Base-by-base conservation (phyloP, 176 grass and related monocot genomes). In the Tillandsia fasciculata region DNA sequence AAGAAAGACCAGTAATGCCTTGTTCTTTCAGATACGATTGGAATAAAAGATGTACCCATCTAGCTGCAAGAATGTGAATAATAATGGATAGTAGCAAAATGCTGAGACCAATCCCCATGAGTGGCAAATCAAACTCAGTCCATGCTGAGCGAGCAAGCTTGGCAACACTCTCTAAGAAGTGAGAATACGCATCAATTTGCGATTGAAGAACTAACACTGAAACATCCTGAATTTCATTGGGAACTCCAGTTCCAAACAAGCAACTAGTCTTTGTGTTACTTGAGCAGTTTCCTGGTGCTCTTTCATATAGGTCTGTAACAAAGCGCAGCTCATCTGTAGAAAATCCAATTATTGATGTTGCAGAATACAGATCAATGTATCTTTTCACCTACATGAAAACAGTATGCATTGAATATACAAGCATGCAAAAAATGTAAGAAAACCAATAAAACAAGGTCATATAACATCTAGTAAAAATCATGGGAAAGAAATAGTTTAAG, bases 261-360 rank as follows among this genome's bases (percentile, higher is more conserved):
- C 83, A 89, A 29, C 66, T 79, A 52, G 53, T 50, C 22, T 56
- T 84, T 61, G 70, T 10, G 65, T 24, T 77, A 77, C 33, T 69
- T 75, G 80, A 84, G 88, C 85, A 89, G 42, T 74, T 89, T 57
- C 61, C 47, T 69, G 87, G 88, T 67, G 88, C 88, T 77, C 81
- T 71, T 82, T 75, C 83, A 50, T 97, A 97, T 69, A 92, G 63
- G 20, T 92, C 68, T 1, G 28, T 65, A 49, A 92, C 67, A 80
- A 73, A 65, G 63, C 78, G 65, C 65, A 97, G 63, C 66, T 89
- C 82, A 71, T 97, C 93, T 3, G 51, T 54, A 48, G 89, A 84
- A 89, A 97, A 89, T 70, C 89, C 93, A 82, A 97, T 90, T 71
- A 92, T 87, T 69, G 93, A 97, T 83, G 83, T 90, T 69, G 86